Evolutionary conservation across 176 grass and related monocot species (phyloP).

Genomic region (Paspalum vaginatum): DNA sequence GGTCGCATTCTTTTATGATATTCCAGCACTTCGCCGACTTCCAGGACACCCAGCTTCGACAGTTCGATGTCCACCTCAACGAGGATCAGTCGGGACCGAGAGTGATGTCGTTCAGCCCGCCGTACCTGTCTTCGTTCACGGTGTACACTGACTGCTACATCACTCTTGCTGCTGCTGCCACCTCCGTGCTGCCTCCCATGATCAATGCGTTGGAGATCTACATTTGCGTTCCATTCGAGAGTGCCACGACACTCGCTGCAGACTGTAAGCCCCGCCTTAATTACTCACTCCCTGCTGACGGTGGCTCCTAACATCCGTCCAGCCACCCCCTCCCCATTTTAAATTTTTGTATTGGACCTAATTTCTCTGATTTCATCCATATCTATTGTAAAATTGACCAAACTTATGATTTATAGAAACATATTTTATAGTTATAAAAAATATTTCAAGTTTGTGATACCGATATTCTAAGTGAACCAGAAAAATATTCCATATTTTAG

Average conservation of each 20-base stretch:
- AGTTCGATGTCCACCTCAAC: constrained; percentile 2
- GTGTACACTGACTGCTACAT: neutral
- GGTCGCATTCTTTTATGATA: neutral
- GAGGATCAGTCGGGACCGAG: neutral
- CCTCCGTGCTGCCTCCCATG: constrained; percentile 37
- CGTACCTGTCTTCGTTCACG: neutral
- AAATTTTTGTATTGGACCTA: no score
- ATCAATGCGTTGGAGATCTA: constrained; percentile 38
- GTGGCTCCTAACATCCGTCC: no score
- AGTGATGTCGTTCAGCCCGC: neutral
- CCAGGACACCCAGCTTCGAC: neutral
- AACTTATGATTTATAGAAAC: no score
- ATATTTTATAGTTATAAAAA: no score
- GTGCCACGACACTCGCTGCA: neutral
- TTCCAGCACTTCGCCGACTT: neutral
- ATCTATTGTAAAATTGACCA: no score
- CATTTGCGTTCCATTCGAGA: rapidly evolving
- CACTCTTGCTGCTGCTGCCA: neutral
- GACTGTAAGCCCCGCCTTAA: no score
- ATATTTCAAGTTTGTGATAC: no score
- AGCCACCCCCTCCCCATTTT: no score
- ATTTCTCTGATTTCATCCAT: no score
- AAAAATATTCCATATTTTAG: no score
- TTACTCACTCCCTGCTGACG: no score
- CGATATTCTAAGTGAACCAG: no score